Evolutionary conservation across 129 eudicot species (phyloP).

Genomic region (Lonicera japonica): DNA sequence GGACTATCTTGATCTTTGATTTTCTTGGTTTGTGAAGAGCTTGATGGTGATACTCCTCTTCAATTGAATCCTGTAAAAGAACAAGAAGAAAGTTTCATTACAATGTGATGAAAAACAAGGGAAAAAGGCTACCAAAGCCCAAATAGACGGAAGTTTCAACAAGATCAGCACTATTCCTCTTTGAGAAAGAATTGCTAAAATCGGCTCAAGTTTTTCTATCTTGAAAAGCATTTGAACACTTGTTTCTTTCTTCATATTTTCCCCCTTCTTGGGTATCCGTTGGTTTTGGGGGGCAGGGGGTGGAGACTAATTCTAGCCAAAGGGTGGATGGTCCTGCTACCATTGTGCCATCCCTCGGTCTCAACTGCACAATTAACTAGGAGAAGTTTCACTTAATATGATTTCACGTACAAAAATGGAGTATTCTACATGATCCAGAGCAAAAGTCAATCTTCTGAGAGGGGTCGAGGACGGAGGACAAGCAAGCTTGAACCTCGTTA

Average conservation of each 20-base stretch:
- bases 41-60: slow-evolving; percentile 35
- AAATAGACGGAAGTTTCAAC: not conserved
- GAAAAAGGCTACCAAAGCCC: not conserved
- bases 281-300: no score
- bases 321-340: no score
- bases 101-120: not conserved
- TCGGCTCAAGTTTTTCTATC: not conserved
- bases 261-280: no score
- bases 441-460: no score
- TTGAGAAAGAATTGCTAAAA: not conserved
- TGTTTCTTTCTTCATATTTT: not conserved
- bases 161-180: not conserved
- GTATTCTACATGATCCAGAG: no score
- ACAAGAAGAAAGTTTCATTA: not conserved
- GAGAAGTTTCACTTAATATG: no score
- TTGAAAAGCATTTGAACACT: not conserved
- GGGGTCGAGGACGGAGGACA: no score
- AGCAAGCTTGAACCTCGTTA: no score
- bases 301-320: no score
- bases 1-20: slow-evolving; percentile 19
- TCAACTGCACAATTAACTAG: no score
- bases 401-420: no score
- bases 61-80: slow-evolving; percentile 43
- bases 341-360: no score
- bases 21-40: slow-evolving; percentile 22